phyloP scores from a whole-genome alignment of 129 eudicot genomes.

The Logfia minima region DNA sequence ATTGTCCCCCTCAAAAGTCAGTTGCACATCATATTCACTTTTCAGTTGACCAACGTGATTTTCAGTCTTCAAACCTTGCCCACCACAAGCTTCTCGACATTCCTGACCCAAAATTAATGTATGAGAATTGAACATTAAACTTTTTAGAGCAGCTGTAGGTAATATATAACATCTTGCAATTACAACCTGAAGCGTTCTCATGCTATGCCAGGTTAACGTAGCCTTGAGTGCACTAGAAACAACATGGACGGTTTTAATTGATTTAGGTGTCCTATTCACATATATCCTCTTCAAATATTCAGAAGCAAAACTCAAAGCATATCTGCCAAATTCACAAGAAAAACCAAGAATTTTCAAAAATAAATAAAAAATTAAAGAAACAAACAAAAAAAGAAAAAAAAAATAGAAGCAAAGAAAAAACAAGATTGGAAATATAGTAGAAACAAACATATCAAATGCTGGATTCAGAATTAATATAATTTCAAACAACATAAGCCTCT shows the following conservation, averaged over 20 bases:
- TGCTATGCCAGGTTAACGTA: conserved; percentile 67
- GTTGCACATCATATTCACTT: conserved; percentile 87
- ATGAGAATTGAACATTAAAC: too few species aligned
- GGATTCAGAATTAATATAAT: not conserved
- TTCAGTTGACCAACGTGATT: conserved; percentile 85
- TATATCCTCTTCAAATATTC: conserved; percentile 64
- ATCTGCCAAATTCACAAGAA: conserved; percentile 44
- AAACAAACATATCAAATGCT: too few species aligned
- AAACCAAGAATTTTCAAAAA: too few species aligned
- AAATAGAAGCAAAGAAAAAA: too few species aligned
- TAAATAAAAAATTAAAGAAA: too few species aligned
- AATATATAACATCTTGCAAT: not conserved
- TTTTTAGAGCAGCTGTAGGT: too few species aligned
- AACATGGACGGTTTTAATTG: conserved; percentile 63
- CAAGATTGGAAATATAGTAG: too few species aligned
- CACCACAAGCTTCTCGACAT: conserved; percentile 89
- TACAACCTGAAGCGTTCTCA: conserved; percentile 78
- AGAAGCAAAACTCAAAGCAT: conserved; percentile 77
- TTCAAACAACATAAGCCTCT: not conserved
- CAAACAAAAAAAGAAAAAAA: too few species aligned
- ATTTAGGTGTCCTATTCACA: conserved; percentile 61
- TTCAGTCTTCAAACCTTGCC: conserved; percentile 82
- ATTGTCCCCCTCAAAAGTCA: conserved; percentile 94
- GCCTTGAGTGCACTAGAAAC: conserved; percentile 87
- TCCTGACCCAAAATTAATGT: conserved; percentile 39